These are phyloP conservation scores for Penicillium concentricum DNA, from an alignment of 2,329 filamentous ascomycete species.

Conservation along the genomic window DNA sequence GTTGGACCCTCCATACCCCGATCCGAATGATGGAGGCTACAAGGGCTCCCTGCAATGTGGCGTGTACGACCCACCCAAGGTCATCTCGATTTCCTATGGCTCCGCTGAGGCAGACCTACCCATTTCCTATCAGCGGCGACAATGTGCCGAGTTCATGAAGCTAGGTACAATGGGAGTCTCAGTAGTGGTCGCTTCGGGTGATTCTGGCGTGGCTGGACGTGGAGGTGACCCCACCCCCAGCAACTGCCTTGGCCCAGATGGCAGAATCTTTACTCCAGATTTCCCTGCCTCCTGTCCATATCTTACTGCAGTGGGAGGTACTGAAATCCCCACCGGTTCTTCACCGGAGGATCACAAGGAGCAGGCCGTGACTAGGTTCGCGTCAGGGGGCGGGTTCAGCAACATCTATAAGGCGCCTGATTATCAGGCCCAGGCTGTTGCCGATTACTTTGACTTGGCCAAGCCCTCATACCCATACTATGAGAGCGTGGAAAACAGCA, in stretches of 20 bases:
- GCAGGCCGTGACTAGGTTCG: slow-evolving; percentile 38
- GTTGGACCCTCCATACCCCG: slow-evolving; percentile 46
- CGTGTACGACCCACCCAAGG: slow-evolving; percentile 40
- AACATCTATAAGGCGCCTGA: slow-evolving; percentile 41
- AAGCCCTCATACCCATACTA: slow-evolving; percentile 32
- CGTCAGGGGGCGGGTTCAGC: slow-evolving; percentile 45
- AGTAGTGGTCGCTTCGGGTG: slow-evolving; percentile 49
- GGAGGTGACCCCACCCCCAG: slow-evolving; percentile 29
- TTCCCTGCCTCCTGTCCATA: slow-evolving; percentile 39
- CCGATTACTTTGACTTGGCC: slow-evolving; percentile 32
- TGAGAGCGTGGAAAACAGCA: slow-evolving; percentile 32
- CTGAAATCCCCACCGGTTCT: slow-evolving; percentile 34
- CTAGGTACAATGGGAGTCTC: slow-evolving; percentile 51
- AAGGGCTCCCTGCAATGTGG: slow-evolving; percentile 46
- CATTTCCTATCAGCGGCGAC: slow-evolving; percentile 36
- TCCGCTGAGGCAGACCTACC: slow-evolving; percentile 35
- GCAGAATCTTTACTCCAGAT: slow-evolving; percentile 38
- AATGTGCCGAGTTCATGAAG: slow-evolving; percentile 50
- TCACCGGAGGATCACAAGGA: slow-evolving; percentile 33
- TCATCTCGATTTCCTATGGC: slow-evolving; percentile 40
- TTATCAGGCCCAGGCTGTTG: slow-evolving; percentile 42
- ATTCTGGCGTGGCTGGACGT: slow-evolving; percentile 44
- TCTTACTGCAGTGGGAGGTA: slow-evolving; percentile 41
- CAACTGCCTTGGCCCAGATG: slow-evolving; percentile 35
- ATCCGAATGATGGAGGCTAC: slow-evolving; percentile 41